These are phyloP conservation scores for Zostera marina DNA, from an alignment of 116 monocot genomes.

Conservation along the genomic window DNA sequence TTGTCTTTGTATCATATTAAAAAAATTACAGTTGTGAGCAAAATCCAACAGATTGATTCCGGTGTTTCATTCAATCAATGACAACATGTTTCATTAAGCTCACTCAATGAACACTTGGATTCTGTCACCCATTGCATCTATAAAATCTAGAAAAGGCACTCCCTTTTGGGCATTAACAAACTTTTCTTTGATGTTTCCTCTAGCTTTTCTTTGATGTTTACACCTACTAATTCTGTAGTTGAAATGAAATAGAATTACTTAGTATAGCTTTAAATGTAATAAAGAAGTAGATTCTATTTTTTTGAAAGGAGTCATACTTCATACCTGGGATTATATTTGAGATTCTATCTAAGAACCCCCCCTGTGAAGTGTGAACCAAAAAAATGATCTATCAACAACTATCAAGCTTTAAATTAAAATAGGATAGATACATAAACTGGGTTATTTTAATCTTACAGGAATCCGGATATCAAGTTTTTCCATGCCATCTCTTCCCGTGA, in stretches of 20 bases:
- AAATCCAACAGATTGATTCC: not conserved
- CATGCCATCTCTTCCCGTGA: conserved; percentile 65
- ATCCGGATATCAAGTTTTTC: conserved; percentile 71
- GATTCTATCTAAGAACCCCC: conserved; percentile 33
- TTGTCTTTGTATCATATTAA: too few species aligned
- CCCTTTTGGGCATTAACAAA: conserved; percentile 34
- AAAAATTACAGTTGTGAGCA: not conserved
- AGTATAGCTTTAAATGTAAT: not conserved
- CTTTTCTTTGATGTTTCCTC: conserved; percentile 33
- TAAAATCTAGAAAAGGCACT: conserved; percentile 58
- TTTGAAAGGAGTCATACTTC: not conserved
- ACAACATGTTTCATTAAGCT: conserved; percentile 5
- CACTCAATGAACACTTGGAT: conserved; percentile 82
- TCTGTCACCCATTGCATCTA: conserved; percentile 67
- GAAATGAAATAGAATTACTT: conserved; percentile 6
- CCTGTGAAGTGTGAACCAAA: conserved; percentile 10
- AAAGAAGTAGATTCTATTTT: not conserved
- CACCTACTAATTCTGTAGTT: conserved; percentile 47
- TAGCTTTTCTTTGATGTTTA: conserved; percentile 56
- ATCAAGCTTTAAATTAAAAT: too few species aligned
- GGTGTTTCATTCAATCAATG: not conserved
- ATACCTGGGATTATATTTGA: conserved; percentile 51
- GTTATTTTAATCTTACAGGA: conserved; percentile 43
- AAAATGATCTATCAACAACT: not conserved
- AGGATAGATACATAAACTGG: too few species aligned